phyloP scores from a whole-genome alignment of 2,329 filamentous ascomycete species.

The Zymoseptoria crescenta region DNA sequence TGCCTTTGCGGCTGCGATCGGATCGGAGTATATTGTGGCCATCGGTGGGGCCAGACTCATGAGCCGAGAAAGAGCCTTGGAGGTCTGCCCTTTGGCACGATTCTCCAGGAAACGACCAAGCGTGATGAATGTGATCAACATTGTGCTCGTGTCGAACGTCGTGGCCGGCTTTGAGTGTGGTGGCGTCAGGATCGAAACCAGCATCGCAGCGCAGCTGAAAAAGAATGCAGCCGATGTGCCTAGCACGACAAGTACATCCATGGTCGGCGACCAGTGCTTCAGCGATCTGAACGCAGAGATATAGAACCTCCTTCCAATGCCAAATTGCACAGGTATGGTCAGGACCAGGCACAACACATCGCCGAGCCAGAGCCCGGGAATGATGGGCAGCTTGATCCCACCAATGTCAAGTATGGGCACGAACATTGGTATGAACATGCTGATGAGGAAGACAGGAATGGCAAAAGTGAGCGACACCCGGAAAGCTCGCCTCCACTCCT shows the following conservation, averaged over 20 bases:
- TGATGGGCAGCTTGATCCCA: conserved; percentile 51
- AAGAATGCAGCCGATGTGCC: conserved; percentile 95
- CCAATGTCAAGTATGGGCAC: conserved; percentile 71
- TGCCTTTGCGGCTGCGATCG: conserved; percentile 85
- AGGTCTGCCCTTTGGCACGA: conserved; percentile 89
- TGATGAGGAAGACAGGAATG: conserved; percentile 80
- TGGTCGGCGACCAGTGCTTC: conserved; percentile 84
- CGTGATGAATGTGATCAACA: conserved; percentile 94
- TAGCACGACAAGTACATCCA: conserved; percentile 92
- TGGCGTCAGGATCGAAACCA: conserved; percentile 65
- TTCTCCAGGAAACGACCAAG: conserved; percentile 90
- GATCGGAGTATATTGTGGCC: conserved; percentile 92
- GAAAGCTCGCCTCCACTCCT: conserved; percentile 82
- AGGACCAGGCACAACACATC: conserved; percentile 76
- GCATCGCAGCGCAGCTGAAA: conserved; percentile 83
- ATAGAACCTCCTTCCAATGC: conserved; percentile 92
- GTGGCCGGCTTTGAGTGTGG: conserved; percentile 77
- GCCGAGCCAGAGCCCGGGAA: conserved; percentile 75
- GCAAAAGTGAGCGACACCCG: conserved; percentile 70
- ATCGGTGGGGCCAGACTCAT: conserved; percentile 97
- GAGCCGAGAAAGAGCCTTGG: conserved; percentile 80
- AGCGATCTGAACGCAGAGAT: conserved; percentile 86
- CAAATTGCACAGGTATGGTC: conserved; percentile 92
- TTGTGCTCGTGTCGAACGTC: conserved; percentile 95
- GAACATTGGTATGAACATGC: conserved; percentile 91